Conservation (phyloP, 2,329 filamentous ascomycete species). For the Beauveria rudraprayagi region DNA sequence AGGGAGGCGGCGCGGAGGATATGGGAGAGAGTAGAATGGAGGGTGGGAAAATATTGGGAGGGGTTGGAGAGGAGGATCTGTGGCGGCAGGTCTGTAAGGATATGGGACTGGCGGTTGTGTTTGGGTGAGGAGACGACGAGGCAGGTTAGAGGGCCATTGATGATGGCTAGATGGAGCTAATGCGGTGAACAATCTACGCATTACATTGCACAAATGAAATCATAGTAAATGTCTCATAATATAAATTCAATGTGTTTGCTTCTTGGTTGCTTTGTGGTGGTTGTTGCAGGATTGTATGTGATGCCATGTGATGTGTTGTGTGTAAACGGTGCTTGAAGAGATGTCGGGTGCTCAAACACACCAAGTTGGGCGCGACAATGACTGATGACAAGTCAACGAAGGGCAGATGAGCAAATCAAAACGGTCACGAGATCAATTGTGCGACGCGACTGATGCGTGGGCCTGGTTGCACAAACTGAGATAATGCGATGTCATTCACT, state of each 20-base stretch:
- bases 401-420: background rate
- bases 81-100: conserved; percentile 52
- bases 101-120: conserved; percentile 51
- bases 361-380: background rate
- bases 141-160: background rate
- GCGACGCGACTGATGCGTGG: too few species aligned
- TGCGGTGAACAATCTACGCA: background rate
- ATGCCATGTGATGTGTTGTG: background rate
- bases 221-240: too few species aligned
- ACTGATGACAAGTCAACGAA: background rate
- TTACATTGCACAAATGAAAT: background rate
- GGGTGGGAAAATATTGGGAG: background rate
- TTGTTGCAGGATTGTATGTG: background rate
- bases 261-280: too few species aligned
- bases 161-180: background rate
- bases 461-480: too few species aligned
- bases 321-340: background rate
- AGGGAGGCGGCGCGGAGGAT: background rate
- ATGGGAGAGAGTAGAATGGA: background rate
- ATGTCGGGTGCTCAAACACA: background rate
- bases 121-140: conserved; percentile 35
- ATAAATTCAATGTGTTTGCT: too few species aligned
- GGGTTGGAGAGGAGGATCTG: conserved; percentile 27
- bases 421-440: too few species aligned
- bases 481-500: too few species aligned